These are phyloP conservation scores for Phytopythium aichiense DNA, from an alignment of 352 stramenopile genomes.

Conservation along the genomic window DNA sequence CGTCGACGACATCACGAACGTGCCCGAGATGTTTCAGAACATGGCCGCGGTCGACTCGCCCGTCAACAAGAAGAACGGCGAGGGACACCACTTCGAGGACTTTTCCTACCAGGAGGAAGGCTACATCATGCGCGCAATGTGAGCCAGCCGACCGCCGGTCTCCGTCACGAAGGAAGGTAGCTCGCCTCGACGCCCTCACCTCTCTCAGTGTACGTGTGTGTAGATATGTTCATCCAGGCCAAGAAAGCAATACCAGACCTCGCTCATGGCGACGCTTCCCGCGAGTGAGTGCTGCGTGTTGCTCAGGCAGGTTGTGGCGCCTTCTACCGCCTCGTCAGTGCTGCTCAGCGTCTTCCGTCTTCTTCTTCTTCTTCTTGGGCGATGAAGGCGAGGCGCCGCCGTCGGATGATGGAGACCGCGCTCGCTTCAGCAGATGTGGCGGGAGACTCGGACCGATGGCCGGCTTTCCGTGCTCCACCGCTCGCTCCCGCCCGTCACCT, in stretches of 20 bases:
- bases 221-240: not conserved
- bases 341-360: not conserved
- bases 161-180: not conserved
- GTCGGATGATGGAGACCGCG: slow-evolving; percentile 1
- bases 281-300: not conserved
- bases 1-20: slow-evolving; percentile 85
- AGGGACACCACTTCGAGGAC: slow-evolving; percentile 86
- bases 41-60: slow-evolving; percentile 86
- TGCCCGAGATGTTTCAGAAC: slow-evolving; percentile 88
- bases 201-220: not conserved
- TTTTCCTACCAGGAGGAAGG: slow-evolving; percentile 88
- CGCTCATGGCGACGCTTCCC: not conserved
- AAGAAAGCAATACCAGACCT: not conserved
- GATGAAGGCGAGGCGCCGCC: not conserved
- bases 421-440: slow-evolving; percentile 20
- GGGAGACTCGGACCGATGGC: slow-evolving; percentile 27
- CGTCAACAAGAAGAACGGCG: slow-evolving; percentile 82
- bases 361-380: not conserved
- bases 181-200: not conserved
- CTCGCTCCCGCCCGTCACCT: not conserved
- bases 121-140: slow-evolving; percentile 32
- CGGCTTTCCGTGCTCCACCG: not conserved
- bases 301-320: not conserved
- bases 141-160: not conserved
- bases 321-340: not conserved